These are phyloP conservation scores for Irpex sp. DNA, from an alignment of 1,284 basidiomycete species.

Conservation along the genomic window DNA sequence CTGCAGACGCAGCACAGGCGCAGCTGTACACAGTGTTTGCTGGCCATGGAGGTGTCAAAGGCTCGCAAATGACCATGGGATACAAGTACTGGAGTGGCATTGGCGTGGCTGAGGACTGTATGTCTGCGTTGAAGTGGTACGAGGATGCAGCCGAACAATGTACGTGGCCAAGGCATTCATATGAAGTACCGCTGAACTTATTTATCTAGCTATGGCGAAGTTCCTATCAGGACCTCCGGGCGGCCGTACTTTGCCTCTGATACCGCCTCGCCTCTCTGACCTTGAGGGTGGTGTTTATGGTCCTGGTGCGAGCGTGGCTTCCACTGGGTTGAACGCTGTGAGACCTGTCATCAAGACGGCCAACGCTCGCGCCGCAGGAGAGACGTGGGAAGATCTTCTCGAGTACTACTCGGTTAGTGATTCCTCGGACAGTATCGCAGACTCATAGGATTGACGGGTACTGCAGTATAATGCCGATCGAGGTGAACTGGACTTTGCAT, in stretches of 20 bases:
- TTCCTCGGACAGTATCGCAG: neutral
- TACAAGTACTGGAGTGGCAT: slow-evolving; percentile 98
- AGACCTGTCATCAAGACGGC: slow-evolving; percentile 88
- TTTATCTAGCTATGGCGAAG: slow-evolving; percentile 66
- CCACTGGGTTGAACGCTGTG: slow-evolving; percentile 79
- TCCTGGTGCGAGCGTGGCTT: slow-evolving; percentile 91
- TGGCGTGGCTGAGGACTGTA: slow-evolving; percentile 89
- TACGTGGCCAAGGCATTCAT: slow-evolving; percentile 37
- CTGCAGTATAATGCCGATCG: slow-evolving; percentile 91
- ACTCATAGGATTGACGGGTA: slow-evolving; percentile 12
- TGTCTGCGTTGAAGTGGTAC: slow-evolving; percentile 88
- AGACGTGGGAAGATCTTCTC: slow-evolving; percentile 92
- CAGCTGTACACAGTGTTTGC: slow-evolving; percentile 95
- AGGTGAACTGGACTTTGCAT: slow-evolving; percentile 87
- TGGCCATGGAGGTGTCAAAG: slow-evolving; percentile 87
- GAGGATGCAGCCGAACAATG: slow-evolving; percentile 88
- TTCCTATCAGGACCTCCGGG: slow-evolving; percentile 92
- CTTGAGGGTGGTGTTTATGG: slow-evolving; percentile 93
- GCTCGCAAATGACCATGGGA: slow-evolving; percentile 92
- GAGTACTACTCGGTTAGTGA: slow-evolving; percentile 87
- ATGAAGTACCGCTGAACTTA: neutral
- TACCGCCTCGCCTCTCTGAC: slow-evolving; percentile 89
- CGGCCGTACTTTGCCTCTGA: slow-evolving; percentile 88
- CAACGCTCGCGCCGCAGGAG: slow-evolving; percentile 83
- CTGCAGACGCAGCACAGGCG: slow-evolving; percentile 78